Conservation (phyloP, 352 stramenopile genomes). For the Blastocystis sp. region DNA sequence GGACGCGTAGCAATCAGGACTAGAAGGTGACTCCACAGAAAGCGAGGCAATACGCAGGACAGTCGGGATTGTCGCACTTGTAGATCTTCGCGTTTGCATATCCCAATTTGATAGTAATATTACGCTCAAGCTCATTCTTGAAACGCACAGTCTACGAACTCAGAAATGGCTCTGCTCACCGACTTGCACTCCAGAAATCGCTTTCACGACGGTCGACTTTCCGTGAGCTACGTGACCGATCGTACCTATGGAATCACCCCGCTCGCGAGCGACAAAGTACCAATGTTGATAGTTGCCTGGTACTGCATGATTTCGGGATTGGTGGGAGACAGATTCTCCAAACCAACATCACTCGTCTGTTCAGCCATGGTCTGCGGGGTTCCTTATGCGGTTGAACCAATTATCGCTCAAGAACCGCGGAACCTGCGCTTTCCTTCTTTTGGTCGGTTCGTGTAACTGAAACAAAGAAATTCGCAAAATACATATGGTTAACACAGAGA, state of each 20-base stretch:
- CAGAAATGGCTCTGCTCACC: neutral
- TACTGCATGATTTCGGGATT: constrained; percentile 77
- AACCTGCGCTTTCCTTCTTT: too few species aligned
- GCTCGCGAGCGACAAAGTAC: constrained; percentile 97
- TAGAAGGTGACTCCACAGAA: neutral
- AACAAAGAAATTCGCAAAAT: too few species aligned
- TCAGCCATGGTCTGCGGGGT: neutral
- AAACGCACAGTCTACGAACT: constrained; percentile 68
- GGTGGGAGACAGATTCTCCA: constrained; percentile 44
- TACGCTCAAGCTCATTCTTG: constrained; percentile 97
- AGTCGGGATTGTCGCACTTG: constrained; percentile 64
- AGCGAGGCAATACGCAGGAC: constrained; percentile 17
- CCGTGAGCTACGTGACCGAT: constrained; percentile 99
- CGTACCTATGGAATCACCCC: constrained; percentile 92
- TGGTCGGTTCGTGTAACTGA: too few species aligned
- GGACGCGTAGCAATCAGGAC: constrained; percentile 61
- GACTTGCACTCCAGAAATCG: constrained; percentile 85
- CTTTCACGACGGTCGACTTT: constrained; percentile 98
- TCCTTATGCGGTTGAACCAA: too few species aligned
- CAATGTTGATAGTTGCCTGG: constrained; percentile 98
- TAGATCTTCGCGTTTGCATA: constrained; percentile 99
- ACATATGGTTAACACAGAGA: neutral
- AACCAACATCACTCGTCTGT: constrained; percentile 31
- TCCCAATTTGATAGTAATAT: constrained; percentile 99
- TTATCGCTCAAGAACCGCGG: too few species aligned